phyloP scores from a whole-genome alignment of 495 filamentous ascomycete genomes.

The Penicillium cinerascens region DNA sequence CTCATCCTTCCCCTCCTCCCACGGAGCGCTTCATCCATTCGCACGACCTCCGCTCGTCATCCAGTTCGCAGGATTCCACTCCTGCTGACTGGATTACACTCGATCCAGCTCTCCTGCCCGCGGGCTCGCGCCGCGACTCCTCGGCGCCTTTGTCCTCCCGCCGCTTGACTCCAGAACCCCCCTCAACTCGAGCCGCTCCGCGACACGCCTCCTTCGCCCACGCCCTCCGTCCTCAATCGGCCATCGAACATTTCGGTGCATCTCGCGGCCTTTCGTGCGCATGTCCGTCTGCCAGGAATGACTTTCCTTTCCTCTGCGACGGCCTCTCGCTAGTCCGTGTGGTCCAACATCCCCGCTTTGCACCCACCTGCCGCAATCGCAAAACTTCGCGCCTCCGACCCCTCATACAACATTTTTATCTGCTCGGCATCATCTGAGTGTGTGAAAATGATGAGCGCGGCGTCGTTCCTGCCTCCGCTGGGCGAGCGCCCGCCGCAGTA shows the following conservation, averaged over 20 bases:
- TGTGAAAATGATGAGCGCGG: conserved; percentile 42
- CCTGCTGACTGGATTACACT: conserved; percentile 22
- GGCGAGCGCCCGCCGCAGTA: conserved; percentile 47
- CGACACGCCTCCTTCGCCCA: conserved; percentile 30
- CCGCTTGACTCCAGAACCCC: conserved; percentile 30
- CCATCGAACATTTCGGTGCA: conserved; percentile 19
- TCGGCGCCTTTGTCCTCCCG: conserved; percentile 38
- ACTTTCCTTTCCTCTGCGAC: conserved; percentile 40
- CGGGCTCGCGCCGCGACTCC: conserved; percentile 34
- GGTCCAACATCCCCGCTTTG: conserved; percentile 48
- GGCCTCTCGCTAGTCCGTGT: conserved; percentile 49
- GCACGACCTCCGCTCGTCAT: conserved; percentile 8
- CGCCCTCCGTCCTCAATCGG: conserved; percentile 20
- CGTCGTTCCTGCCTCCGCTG: conserved; percentile 41
- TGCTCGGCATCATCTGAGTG: conserved; percentile 8
- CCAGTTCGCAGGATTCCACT: conserved; percentile 20
- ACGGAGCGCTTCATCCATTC: conserved; percentile 19
- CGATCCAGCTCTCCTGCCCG: conserved; percentile 20
- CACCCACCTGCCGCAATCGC: conserved; percentile 43
- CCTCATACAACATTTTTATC: conserved; percentile 10
- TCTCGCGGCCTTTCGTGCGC: conserved; percentile 28
- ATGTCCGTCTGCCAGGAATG: conserved; percentile 43
- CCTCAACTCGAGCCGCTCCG: conserved; percentile 35
- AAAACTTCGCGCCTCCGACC: conserved; percentile 26
- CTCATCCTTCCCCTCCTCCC: conserved; percentile 10